phyloP scores from a whole-genome alignment of 345 rosid genomes.

The Cardiospermum halicacabum region DNA sequence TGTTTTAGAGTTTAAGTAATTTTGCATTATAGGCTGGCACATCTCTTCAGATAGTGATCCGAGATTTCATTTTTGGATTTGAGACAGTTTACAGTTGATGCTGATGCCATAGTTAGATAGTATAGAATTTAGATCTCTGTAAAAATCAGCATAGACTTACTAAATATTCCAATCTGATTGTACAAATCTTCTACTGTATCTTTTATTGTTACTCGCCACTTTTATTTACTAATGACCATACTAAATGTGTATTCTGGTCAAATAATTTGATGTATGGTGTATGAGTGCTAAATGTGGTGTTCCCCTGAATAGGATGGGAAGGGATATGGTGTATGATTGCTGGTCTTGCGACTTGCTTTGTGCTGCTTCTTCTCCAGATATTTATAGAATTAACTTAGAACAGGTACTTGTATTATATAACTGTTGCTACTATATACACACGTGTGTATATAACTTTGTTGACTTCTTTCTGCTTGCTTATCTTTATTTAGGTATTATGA shows the following conservation, averaged over 20 bases:
- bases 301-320: constrained; percentile 72
- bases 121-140: too few species aligned
- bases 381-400: constrained; percentile 90
- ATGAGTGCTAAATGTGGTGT: background rate
- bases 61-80: background rate
- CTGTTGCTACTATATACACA: too few species aligned
- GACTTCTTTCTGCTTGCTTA: constrained; percentile 2
- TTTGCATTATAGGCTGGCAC: background rate
- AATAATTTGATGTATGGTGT: background rate
- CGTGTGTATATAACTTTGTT: background rate
- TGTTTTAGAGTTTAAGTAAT: background rate
- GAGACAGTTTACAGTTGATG: background rate
- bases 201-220: constrained; percentile 1
- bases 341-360: constrained; percentile 98
- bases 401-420: constrained; percentile 47
- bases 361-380: constrained; percentile 94
- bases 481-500: background rate
- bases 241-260: background rate
- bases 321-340: constrained; percentile 73
- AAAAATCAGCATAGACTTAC: background rate
- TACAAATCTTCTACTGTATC: background rate
- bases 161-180: background rate
- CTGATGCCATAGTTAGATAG: too few species aligned
- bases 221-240: background rate
- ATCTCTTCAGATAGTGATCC: too few species aligned